Evolutionary conservation across 345 rosid species (phyloP), one percentile per base, ranked within the genome.

Genomic region (Chamaenerion angustifolium): DNA sequence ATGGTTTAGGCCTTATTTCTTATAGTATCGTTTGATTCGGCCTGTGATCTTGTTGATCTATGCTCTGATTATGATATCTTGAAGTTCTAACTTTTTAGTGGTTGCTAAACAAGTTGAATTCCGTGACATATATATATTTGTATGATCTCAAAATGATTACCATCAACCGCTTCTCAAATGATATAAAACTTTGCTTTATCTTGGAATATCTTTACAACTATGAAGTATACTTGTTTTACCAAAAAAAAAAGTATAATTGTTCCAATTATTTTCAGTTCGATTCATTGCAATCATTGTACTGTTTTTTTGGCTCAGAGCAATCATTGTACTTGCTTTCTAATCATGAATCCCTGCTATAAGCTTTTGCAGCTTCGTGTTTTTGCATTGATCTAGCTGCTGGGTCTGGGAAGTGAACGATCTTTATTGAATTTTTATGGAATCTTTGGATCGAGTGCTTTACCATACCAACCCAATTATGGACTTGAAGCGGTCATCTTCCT

Each of bases 391-490:
- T 12, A 12, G 16, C 13, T 11, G 17, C 25, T 37, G 40, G 19
- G 49, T 44, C 40, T 4, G 40, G 47, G 21, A 13, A 35, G 23
- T 19, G 44, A 49, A 55, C n/a, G n/a, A 27, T 46, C 17, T 45
- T 43, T 31, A 40, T 14, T 58, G 46, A 37, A 1, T 46, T 10
- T 23, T 25, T 41, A 3, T 2, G 45, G 46, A 15, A 41, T 14
- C 43, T 50, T 16, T 48, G 46, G 49, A 35, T 57, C 41, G 11
- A 21, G 27, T 37, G 11, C 19, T 48, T 68, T 31, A 37, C 45
- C 55, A 66, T 69, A 66, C 69, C 63, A 27, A 63, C 45, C 68
- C 63, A 43, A 46, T 58, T 43, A 71, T 66, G 67, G 59, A 71
- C 46, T 49, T 46, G 12, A 57, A 58, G 57, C 51, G 70, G 49